These are phyloP conservation scores for Fabrea salina DNA, from an alignment of 169 alveolate genomes.

Conservation along the genomic window DNA sequence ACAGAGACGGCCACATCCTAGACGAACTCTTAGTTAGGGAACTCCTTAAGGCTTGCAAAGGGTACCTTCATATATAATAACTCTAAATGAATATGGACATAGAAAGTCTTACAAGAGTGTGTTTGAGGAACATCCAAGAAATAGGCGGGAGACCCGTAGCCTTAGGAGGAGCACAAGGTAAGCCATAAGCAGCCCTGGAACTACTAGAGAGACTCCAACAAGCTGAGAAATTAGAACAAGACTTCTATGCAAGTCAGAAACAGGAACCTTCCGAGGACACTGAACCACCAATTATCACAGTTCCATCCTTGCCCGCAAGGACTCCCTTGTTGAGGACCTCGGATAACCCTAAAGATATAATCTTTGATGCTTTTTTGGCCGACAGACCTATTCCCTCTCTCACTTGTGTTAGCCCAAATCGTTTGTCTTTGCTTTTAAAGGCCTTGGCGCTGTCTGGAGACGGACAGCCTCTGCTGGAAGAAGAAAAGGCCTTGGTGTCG, in stretches of 20 bases:
- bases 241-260: not conserved
- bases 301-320: conserved; percentile 23
- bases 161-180: not conserved
- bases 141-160: not conserved
- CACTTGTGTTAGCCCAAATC: not conserved
- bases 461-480: conserved; percentile 22
- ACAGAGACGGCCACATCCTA: not conserved
- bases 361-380: conserved; percentile 28
- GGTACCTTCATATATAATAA: conserved; percentile 6
- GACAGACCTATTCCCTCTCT: conserved; percentile 25
- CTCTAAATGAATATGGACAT: conserved; percentile 28
- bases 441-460: conserved; percentile 19
- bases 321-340: not conserved
- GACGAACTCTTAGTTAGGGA: conserved; percentile 18
- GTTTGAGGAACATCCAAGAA: conserved; percentile 23
- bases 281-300: conserved; percentile 3
- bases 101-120: conserved; percentile 21
- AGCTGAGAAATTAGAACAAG: conserved; percentile 17
- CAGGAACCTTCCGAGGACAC: conserved; percentile 2
- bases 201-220: conserved; percentile 22
- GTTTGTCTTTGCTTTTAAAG: conserved; percentile 22
- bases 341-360: conserved; percentile 33
- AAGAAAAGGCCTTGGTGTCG: conserved; percentile 1
- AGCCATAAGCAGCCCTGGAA: conserved; percentile 11
- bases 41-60: not conserved